phyloP scores from a whole-genome alignment of 2,329 filamentous ascomycete species.

The Colletotrichum sojae region DNA sequence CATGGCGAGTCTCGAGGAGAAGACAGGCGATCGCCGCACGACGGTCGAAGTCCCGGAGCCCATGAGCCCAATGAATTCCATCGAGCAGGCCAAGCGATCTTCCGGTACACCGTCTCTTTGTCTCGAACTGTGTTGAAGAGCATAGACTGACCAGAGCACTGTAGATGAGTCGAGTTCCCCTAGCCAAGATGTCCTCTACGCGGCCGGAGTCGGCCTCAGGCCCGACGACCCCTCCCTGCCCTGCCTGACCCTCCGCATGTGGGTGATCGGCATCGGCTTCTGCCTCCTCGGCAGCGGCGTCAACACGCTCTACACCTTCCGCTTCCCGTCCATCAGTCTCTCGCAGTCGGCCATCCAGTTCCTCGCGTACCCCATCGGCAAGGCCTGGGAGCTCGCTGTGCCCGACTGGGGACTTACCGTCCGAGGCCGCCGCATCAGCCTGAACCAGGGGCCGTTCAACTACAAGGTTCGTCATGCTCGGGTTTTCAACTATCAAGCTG shows the following conservation, averaged over 20 bases:
- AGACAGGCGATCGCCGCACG: background rate
- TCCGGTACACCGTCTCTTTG: background rate
- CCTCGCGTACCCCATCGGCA: constrained; percentile 59
- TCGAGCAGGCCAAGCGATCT: constrained; percentile 21
- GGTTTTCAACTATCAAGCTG: no score
- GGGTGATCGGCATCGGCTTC: constrained; percentile 55
- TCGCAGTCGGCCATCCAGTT: constrained; percentile 57
- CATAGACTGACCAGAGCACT: background rate
- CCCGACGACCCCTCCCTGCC: constrained; percentile 47
- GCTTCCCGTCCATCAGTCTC: constrained; percentile 50
- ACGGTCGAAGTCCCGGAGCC: background rate
- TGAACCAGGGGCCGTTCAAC: constrained; percentile 58
- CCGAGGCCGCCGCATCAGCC: constrained; percentile 45
- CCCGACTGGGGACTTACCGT: constrained; percentile 49
- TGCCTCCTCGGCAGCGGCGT: constrained; percentile 53
- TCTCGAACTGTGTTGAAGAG: background rate
- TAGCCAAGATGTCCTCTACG: constrained; percentile 46
- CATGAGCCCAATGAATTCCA: constrained; percentile 6
- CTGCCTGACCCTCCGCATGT: constrained; percentile 56
- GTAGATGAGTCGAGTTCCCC: constrained; percentile 33
- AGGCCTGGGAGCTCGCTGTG: constrained; percentile 51
- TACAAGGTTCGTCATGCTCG: constrained; percentile 45
- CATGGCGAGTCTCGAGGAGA: constrained; percentile 17
- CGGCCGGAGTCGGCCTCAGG: constrained; percentile 49
- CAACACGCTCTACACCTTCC: constrained; percentile 60